Base-by-base conservation (phyloP, 169 alveolate genomes). In the Cryptosporidium sp. region DNA sequence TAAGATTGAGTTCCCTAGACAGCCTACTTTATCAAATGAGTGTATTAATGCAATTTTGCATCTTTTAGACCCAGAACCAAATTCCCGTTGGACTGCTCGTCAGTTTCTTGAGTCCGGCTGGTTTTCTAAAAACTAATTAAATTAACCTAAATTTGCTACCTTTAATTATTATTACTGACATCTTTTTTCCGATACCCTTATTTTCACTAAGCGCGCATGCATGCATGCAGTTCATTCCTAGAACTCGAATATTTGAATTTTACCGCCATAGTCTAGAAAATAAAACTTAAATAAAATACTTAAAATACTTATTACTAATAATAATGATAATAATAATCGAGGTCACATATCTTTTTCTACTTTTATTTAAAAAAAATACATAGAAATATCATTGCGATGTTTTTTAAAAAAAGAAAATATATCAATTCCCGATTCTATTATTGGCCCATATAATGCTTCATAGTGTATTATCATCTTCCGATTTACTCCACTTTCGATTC, bases 71-170 rank as follows among this genome's bases (percentile, higher is more conserved):
- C 89, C 89, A 23, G 51, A 80, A 51, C 73, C 80, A 9, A 42
- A 80, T 12, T 44, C 75, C 7, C 73, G 89, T 21, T 80, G 75
- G 80, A 80, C 89, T 39, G 89, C 89, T 31, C 33, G 16, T n/a
- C 89, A 80, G 37, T 37, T 80, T 5, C 75, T 80, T 18, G 39
- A 44, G 3, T 80, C 89, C 18, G 62, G 62, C 7, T 80, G 89
- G 89, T 33, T 73, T 16, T 23, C 67, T 23, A 4, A 16, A 18
- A 56, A n/a, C 35, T 56, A n/a, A 23, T 26, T 21, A n/a, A 56
- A 48, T 14, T 21, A 48, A 48, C 18, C 18, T 48, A 2, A 48
- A 48, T 14, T 16, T 44, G 18, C 18, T 16, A 14, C 12, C 12
- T 12, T 48, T 48, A 10, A 48, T 14, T 48, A 14, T 21, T 48